A percentile compares a stretch with the other conserved stretches of the same genome.
Conservation (phyloP, 2,329 filamentous ascomycete genomes). For the Fusarium fujikuroi region DNA sequence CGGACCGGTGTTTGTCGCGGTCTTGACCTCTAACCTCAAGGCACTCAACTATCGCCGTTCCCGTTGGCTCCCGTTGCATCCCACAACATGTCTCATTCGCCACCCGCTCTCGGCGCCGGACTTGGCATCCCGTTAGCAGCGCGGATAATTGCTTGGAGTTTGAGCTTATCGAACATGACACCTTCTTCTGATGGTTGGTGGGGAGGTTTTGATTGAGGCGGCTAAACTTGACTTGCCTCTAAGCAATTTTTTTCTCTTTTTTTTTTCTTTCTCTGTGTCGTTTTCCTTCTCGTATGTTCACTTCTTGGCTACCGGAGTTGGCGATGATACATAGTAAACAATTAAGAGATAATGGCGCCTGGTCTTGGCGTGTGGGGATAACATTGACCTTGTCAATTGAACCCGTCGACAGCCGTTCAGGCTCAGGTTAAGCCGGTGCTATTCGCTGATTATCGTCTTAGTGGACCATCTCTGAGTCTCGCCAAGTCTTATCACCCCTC, state of each 20-base stretch:
- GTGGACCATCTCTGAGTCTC: constrained; percentile 5
- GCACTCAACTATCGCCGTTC: constrained; percentile 6
- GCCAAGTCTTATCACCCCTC: neutral
- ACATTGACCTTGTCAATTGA: constrained; percentile 19
- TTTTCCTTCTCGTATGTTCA: neutral
- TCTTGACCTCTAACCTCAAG: constrained; percentile 4
- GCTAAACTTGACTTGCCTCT: constrained; percentile 14
- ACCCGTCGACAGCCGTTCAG: constrained; percentile 12
- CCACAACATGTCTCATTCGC: constrained; percentile 21
- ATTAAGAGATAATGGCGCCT: neutral
- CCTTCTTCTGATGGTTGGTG: constrained; percentile 25
- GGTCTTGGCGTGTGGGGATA: constrained; percentile 6
- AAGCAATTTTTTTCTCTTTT: neutral
- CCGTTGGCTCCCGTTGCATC: constrained; percentile 30
- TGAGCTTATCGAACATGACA: constrained; percentile 20
- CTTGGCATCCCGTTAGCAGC: constrained; percentile 27
- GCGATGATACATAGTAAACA: neutral
- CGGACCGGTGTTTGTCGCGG: constrained; percentile 21
- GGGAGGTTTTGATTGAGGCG: neutral
- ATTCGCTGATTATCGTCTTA: constrained; percentile 5
- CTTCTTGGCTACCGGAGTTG: constrained; percentile 17
- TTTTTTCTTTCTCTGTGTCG: too few relatives aligned
- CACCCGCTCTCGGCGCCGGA: constrained; percentile 21
- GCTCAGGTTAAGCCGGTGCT: neutral
- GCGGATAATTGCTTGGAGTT: constrained; percentile 17